Evolutionary conservation across 2,329 filamentous ascomycete species (phyloP).

Genomic region (Fusarium anguioides): DNA sequence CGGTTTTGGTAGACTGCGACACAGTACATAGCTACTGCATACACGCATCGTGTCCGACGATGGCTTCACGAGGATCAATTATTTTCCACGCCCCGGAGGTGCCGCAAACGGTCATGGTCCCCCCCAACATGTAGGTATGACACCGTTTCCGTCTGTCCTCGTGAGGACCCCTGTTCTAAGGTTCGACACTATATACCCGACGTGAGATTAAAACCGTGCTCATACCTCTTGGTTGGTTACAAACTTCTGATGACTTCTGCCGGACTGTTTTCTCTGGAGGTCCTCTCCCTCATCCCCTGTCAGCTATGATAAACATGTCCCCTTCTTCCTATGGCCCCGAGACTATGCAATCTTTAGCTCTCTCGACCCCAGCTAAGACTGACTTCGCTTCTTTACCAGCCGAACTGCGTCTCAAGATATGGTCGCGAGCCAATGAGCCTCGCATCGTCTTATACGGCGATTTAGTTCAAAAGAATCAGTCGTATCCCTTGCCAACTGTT

Average conservation of each 20-base stretch:
- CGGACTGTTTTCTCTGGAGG: constrained; percentile 17
- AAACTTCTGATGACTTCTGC: constrained; percentile 30
- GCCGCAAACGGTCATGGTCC: constrained; percentile 44
- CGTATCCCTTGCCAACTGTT: constrained; percentile 51
- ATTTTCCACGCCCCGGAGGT: constrained; percentile 42
- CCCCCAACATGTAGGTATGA: constrained; percentile 45
- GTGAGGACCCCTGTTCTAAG: constrained; percentile 42
- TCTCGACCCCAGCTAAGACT: constrained; percentile 25
- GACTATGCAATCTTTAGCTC: constrained; percentile 5
- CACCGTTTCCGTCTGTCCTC: constrained; percentile 46
- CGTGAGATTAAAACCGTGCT: constrained; percentile 43
- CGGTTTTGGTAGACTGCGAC: constrained; percentile 42
- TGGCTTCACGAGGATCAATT: constrained; percentile 46
- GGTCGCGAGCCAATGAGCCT: constrained; percentile 52
- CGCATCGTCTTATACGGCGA: constrained; percentile 52
- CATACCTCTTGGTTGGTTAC: constrained; percentile 30
- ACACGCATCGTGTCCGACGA: constrained; percentile 40
- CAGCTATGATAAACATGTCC: constrained; percentile 24
- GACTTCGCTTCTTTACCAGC: constrained; percentile 49
- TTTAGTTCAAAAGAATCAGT: constrained; percentile 45
- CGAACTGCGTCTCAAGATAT: constrained; percentile 54
- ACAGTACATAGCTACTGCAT: constrained; percentile 37
- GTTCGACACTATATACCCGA: constrained; percentile 34
- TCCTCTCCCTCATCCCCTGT: neutral
- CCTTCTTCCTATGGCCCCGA: constrained; percentile 11